Evolutionary conservation across 805 yeast genomes (phyloP).

Genomic region (Saturnispora silvae): DNA sequence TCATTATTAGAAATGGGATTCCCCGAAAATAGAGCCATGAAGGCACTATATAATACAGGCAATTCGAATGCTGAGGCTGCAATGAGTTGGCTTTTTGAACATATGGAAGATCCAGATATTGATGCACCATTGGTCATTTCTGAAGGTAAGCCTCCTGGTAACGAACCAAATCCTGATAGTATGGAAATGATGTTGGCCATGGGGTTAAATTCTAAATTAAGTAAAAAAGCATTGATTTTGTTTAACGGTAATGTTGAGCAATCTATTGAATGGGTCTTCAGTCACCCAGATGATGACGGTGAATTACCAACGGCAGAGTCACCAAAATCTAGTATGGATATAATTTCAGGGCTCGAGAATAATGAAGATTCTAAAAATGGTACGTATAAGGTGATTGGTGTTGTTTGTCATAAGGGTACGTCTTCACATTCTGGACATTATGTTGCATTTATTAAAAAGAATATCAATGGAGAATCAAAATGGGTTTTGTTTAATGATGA

Average conservation of each 20-base stretch:
- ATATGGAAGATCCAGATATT: conserved; percentile 75
- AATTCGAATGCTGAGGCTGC: conserved; percentile 59
- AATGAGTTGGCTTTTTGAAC: conserved; percentile 82
- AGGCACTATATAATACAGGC: conserved; percentile 66
- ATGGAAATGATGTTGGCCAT: conserved; percentile 46
- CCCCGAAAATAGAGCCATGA: conserved; percentile 48
- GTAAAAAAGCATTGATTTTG: conserved; percentile 61
- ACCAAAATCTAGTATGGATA: conserved; percentile 4
- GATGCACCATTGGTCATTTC: conserved; percentile 48
- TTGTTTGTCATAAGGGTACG: conserved; percentile 81
- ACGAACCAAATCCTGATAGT: conserved; percentile 21
- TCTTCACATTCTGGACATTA: conserved; percentile 91
- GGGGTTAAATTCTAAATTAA: conserved; percentile 66
- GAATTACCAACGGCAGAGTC: conserved; percentile 26
- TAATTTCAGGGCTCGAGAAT: conserved; percentile 10
- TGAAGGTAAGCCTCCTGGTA: background rate
- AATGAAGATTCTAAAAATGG: background rate
- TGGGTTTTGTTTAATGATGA: conserved; percentile 89
- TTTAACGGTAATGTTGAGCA: conserved; percentile 54
- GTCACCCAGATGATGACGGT: conserved; percentile 71
- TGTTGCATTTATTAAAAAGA: conserved; percentile 59
- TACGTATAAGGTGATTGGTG: conserved; percentile 44
- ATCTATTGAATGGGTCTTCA: conserved; percentile 88
- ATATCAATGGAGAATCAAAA: conserved; percentile 28
- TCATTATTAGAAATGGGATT: conserved; percentile 81